phyloP scores from a whole-genome alignment of 352 stramenopile species.

The Pythium volutum region DNA sequence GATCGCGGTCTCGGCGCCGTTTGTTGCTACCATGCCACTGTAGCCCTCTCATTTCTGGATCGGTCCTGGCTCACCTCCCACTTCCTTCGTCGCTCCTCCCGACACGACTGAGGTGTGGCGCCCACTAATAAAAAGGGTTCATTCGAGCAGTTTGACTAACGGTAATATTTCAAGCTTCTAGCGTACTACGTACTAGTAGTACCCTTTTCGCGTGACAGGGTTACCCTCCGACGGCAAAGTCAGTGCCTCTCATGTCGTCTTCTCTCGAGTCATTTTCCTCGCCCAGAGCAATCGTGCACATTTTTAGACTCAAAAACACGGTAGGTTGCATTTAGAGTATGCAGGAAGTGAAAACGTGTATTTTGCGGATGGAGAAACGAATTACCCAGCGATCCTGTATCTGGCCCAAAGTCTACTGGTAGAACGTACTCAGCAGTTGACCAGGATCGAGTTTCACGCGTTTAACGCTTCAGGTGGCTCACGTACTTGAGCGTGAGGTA shows the following conservation, averaged over 20 bases:
- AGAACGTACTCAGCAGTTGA: neutral
- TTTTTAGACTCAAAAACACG: neutral
- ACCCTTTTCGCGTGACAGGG: neutral
- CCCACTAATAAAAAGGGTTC: neutral
- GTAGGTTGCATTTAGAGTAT: neutral
- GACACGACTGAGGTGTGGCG: neutral
- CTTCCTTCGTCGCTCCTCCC: conserved; percentile 5
- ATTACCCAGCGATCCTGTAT: neutral
- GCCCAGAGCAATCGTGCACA: neutral
- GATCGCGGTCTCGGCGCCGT: neutral
- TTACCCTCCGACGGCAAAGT: neutral
- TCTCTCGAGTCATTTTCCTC: neutral
- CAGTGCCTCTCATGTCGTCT: neutral
- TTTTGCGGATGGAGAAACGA: neutral
- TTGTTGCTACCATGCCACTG: neutral
- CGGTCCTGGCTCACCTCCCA: neutral
- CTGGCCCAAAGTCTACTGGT: neutral
- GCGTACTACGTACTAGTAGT: too few relatives aligned
- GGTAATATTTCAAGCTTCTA: conserved; percentile 7
- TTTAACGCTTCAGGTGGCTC: conserved; percentile 66
- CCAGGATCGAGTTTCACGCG: neutral
- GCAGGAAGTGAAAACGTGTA: neutral
- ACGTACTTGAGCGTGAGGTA: conserved; percentile 69
- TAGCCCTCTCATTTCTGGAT: conserved; percentile 15
- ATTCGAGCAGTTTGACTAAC: neutral